These are phyloP conservation scores for Pterocarpus santalinus DNA, from an alignment of 306 rosid genomes.

Conservation along the genomic window DNA sequence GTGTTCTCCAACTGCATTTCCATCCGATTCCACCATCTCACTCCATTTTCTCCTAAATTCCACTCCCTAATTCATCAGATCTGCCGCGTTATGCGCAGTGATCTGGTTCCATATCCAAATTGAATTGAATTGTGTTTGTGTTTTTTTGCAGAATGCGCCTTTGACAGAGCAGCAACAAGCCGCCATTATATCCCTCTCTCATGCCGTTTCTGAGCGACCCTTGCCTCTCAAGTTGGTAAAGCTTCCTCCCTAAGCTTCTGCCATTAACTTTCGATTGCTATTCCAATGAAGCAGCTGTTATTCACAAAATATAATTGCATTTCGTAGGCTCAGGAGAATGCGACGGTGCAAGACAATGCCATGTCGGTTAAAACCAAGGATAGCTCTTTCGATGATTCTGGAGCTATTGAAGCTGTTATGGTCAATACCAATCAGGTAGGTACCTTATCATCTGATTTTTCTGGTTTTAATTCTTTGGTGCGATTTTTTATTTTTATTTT, in stretches of 20 bases:
- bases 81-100: slow-evolving; percentile 25
- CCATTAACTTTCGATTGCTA: neutral
- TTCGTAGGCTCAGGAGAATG: slow-evolving; percentile 68
- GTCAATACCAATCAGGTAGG: slow-evolving; percentile 88
- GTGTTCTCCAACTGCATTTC: neutral
- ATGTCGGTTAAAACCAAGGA: slow-evolving; percentile 65
- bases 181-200: slow-evolving; percentile 71
- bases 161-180: slow-evolving; percentile 83
- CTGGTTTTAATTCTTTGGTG: neutral
- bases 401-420: slow-evolving; percentile 71
- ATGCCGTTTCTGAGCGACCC: slow-evolving; percentile 85
- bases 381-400: slow-evolving; percentile 63
- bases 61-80: slow-evolving; percentile 44
- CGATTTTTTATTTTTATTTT: neutral
- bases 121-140: neutral
- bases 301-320: slow-evolving; percentile 7
- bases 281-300: slow-evolving; percentile 1
- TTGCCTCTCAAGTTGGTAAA: slow-evolving; percentile 79
- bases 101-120: slow-evolving; percentile 16
- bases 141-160: slow-evolving; percentile 78
- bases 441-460: neutral
- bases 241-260: neutral
- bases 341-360: slow-evolving; percentile 61
- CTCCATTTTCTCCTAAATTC: neutral
- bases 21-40: slow-evolving; percentile 21